Base-by-base conservation (phyloP, 148 eudicot species). In the Rhododendron simsii region DNA sequence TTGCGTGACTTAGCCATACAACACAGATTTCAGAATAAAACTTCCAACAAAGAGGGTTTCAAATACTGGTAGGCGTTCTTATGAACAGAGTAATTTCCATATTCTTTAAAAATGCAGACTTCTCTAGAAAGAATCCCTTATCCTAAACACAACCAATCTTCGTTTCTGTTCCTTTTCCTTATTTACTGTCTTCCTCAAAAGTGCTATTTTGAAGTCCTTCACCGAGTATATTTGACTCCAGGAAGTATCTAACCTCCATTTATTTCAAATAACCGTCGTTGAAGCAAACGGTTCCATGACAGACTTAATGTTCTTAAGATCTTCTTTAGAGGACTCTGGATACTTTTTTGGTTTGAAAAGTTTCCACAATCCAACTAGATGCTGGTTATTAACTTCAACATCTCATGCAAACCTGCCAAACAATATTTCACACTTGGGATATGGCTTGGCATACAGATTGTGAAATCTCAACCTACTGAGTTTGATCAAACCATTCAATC, bases 361-460 rank as follows among this genome's bases (percentile, higher is more conserved):
- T 89, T 93, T 92, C 98, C 98, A 93, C 83, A 96, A 86, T 51
- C 96, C 99, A 74, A 87, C 88, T 21, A 96, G 94, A 92, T 95
- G 96, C n/a, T 78, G 93, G 37, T 81, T 87, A 88, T 83, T 87
- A 20, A 84, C 87, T 75, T 86, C 89, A 75, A 53, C 86, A 87
- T 82, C 90, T 51, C 82, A 86, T 7, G 92, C 89, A 92, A 91
- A 96, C 67, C 93, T 89, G 23, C 98, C 93, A 87, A 88, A 96
- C 84, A 96, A 79, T 77, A 93, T 89, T 86, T 95, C 98, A 88
- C 98, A 95, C 78, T 95, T 98, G 1, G 99, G 98, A 85, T 96
- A 96, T 2, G 99, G 99, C 92, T 96, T 96, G 30, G 95, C 99
- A 89, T 91, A 96, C 55, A 93, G 89, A 87, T 95, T 96, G 79